phyloP scores from a whole-genome alignment of 345 rosid species.

The Gossypium raimondii region DNA sequence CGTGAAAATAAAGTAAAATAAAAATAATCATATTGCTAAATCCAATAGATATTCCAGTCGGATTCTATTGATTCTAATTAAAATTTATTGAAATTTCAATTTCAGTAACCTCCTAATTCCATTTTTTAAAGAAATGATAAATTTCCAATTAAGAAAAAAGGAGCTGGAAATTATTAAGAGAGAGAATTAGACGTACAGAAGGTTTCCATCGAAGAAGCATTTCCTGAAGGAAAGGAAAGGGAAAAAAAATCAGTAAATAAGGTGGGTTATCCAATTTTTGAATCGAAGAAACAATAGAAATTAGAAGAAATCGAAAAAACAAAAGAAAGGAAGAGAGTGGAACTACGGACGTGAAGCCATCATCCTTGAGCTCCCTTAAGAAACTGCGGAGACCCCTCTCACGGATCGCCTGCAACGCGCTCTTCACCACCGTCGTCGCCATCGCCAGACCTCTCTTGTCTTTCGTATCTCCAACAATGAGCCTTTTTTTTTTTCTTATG shows the following conservation, averaged over 20 bases:
- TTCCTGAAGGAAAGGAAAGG: not conserved
- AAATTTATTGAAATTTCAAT: not conserved
- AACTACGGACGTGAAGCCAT: conserved; percentile 61
- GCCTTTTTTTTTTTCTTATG: not conserved
- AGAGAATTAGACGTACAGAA: conserved; percentile 1
- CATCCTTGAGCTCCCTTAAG: conserved; percentile 58
- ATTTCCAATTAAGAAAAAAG: not conserved
- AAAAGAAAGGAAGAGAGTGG: not conserved
- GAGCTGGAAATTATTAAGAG: not conserved
- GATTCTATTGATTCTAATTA: not conserved
- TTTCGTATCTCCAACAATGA: not conserved
- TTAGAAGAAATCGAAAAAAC: not conserved
- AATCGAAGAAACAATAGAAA: not conserved
- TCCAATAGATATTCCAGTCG: not conserved
- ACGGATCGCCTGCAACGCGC: conserved; percentile 52
- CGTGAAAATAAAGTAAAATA: not conserved
- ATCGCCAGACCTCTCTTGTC: conserved; percentile 31
- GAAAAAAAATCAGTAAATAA: not conserved
- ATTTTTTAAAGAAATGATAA: not conserved
- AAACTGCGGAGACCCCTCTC: conserved; percentile 73
- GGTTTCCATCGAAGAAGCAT: conserved; percentile 16
- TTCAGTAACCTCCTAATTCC: not conserved
- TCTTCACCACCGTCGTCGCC: conserved; percentile 75
- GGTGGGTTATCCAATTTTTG: not conserved
- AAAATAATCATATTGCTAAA: not conserved